phyloP scores from a whole-genome alignment of 2,329 filamentous ascomycete species.

The Monilinia polystroma region DNA sequence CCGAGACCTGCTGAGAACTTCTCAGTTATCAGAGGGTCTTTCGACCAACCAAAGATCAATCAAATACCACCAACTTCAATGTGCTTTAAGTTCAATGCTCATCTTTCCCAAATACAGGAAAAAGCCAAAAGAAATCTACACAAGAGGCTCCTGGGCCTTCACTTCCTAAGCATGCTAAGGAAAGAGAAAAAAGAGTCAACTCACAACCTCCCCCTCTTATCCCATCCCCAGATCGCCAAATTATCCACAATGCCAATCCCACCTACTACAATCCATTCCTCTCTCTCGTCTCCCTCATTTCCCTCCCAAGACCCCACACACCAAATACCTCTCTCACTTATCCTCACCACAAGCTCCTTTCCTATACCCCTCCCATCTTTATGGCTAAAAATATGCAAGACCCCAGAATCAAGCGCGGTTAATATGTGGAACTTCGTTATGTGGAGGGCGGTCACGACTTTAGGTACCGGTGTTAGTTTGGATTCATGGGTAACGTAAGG shows the following conservation, averaged over 20 bases:
- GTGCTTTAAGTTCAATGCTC: not conserved
- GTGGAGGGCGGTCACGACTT: not conserved
- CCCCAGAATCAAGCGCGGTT: not conserved
- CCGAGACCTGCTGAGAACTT: not conserved
- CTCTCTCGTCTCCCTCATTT: not conserved
- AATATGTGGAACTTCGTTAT: not conserved
- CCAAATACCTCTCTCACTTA: not conserved
- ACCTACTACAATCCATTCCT: not conserved
- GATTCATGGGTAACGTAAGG: no score
- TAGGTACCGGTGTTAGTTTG: not conserved
- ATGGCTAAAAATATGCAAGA: not conserved
- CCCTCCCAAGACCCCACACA: not conserved
- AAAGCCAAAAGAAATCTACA: not conserved
- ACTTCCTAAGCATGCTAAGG: not conserved
- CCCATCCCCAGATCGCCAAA: not conserved
- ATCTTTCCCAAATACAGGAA: not conserved
- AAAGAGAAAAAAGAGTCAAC: not conserved
- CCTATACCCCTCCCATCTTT: not conserved
- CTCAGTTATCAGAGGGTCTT: no score
- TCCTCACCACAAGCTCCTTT: not conserved
- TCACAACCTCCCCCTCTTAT: not conserved
- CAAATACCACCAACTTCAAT: not conserved
- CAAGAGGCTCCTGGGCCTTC: no score
- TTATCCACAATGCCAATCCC: no score
- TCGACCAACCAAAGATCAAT: no score